Conservation (phyloP, 345 rosid species). For the Lumnitzera littorea region DNA sequence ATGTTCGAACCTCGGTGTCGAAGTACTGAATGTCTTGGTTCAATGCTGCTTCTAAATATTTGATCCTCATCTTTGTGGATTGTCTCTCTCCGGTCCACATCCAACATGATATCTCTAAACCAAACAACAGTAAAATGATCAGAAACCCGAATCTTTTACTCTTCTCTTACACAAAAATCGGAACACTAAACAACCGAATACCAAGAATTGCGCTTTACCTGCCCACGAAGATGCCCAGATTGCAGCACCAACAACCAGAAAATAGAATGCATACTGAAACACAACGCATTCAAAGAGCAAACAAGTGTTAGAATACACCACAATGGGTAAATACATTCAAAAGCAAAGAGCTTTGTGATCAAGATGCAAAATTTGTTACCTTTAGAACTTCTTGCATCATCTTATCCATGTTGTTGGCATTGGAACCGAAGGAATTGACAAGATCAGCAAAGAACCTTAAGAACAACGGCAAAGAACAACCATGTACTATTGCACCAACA, state of each 20-base stretch:
- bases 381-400: slow-evolving; percentile 97
- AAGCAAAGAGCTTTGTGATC: no score
- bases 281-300: slow-evolving; percentile 6
- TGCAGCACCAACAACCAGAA: slow-evolving; percentile 96
- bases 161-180: slow-evolving; percentile 1
- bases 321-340: not conserved
- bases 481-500: slow-evolving; percentile 88
- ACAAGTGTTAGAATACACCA: not conserved
- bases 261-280: slow-evolving; percentile 91
- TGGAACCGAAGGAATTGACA: slow-evolving; percentile 95
- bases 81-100: slow-evolving; percentile 99
- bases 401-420: slow-evolving; percentile 80
- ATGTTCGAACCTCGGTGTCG: slow-evolving; percentile 91
- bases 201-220: slow-evolving; percentile 26
- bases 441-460: slow-evolving; percentile 98
- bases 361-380: slow-evolving; percentile 23
- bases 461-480: slow-evolving; percentile 87
- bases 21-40: slow-evolving; percentile 91
- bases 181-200: not conserved
- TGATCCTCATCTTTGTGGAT: slow-evolving; percentile 94
- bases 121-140: slow-evolving; percentile 1
- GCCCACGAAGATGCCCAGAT: slow-evolving; percentile 99
- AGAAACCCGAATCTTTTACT: not conserved
- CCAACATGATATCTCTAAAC: slow-evolving; percentile 94
- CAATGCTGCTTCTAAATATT: slow-evolving; percentile 87